phyloP scores from a whole-genome alignment of 1,139 yeast species.

The Yarrowia galli region DNA sequence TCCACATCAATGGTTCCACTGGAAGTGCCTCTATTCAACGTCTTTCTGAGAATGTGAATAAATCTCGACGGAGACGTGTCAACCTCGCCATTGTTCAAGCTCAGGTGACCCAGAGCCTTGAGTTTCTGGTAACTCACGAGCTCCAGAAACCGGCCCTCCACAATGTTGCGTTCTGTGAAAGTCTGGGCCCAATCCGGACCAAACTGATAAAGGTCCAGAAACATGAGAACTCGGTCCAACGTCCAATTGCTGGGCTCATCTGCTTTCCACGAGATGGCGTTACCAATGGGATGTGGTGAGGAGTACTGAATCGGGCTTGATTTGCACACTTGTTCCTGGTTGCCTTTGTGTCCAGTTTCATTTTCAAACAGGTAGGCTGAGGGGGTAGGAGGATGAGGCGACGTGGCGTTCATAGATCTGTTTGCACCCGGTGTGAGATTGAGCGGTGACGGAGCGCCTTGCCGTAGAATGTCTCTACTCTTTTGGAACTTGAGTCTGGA shows the following conservation, averaged over 20 bases:
- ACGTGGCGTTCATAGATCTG: neutral
- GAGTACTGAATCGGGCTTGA: slow-evolving; percentile 31
- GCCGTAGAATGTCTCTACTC: slow-evolving; percentile 3
- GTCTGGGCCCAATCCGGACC: slow-evolving; percentile 75
- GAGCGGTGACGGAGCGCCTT: slow-evolving; percentile 11
- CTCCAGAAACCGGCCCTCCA: slow-evolving; percentile 70
- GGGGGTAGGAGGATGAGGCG: slow-evolving; percentile 28
- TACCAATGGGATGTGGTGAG: slow-evolving; percentile 20
- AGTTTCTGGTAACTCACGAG: slow-evolving; percentile 71
- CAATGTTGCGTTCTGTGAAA: slow-evolving; percentile 64
- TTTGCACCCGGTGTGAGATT: slow-evolving; percentile 16
- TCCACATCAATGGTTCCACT: slow-evolving; percentile 24
- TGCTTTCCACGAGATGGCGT: slow-evolving; percentile 47
- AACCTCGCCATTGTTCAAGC: slow-evolving; percentile 53
- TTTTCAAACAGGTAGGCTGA: slow-evolving; percentile 25
- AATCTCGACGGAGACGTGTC: slow-evolving; percentile 62
- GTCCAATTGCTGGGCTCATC: slow-evolving; percentile 66
- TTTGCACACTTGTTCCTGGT: neutral
- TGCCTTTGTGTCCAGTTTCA: neutral
- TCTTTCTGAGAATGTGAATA: slow-evolving; percentile 60
- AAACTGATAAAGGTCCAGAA: slow-evolving; percentile 74
- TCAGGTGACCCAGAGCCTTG: slow-evolving; percentile 52
- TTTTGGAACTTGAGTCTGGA: neutral
- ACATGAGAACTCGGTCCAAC: slow-evolving; percentile 64
- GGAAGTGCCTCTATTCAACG: slow-evolving; percentile 51